Conservation (phyloP, 306 rosid species). For the Sechiopsis laciniata region DNA sequence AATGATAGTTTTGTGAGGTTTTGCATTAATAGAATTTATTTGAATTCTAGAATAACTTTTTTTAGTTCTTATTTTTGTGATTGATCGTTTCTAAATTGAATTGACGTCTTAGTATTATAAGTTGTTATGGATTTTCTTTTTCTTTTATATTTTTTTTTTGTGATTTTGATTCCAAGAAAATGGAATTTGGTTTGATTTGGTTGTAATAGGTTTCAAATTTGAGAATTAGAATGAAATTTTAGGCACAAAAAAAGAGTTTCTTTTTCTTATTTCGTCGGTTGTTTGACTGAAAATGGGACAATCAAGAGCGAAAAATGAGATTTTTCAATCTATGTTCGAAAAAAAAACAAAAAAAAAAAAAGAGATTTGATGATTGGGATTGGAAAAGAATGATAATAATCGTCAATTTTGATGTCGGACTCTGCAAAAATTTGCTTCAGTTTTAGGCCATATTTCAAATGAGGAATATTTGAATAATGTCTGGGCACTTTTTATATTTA, state of each 20-base stretch:
- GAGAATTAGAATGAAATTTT: constrained; percentile 10
- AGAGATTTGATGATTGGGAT: constrained; percentile 20
- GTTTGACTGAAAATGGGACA: neutral
- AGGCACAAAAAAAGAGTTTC: neutral
- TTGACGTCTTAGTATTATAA: no score
- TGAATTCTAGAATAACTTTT: no score
- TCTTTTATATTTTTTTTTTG: neutral
- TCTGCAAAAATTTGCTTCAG: no score
- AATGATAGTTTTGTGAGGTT: no score
- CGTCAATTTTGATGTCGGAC: constrained; percentile 39
- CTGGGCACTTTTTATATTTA: no score
- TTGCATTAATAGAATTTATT: no score
- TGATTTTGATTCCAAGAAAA: constrained; percentile 1
- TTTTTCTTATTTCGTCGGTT: neutral
- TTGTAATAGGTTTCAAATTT: neutral
- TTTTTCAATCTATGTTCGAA: constrained; percentile 39
- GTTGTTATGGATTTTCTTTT: no score
- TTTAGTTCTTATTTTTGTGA: no score
- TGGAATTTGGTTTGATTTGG: neutral
- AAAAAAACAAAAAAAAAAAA: constrained; percentile 34
- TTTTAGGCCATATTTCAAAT: no score
- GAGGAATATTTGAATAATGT: no score
- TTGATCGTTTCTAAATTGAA: no score
- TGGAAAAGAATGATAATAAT: neutral
- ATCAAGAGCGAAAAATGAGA: constrained; percentile 31